Base-by-base conservation (phyloP, 2,329 filamentous ascomycete genomes). In the Penicillium sp. region DNA sequence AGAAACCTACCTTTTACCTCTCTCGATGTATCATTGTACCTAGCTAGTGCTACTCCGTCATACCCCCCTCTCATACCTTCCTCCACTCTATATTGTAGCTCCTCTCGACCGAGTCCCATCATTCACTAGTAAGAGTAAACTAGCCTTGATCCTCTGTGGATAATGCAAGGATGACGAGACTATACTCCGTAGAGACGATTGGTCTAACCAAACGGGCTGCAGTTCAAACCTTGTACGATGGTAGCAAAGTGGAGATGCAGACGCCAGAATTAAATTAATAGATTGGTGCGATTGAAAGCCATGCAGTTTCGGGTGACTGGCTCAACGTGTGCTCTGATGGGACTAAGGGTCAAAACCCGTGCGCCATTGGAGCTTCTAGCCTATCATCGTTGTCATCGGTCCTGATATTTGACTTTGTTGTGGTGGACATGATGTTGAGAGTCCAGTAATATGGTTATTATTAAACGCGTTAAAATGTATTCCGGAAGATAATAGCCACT, bases 161-260 rank as follows among this genome's bases (percentile, higher is more conserved):
- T 52, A 38, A 57, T 57, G 58, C 55, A 60, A 60, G 57, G 55
- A 57, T 45, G 53, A 55, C 41, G 44, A 56, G 50, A 35, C 45
- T 44, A 46, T 48, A 26, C 15, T 24, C 15, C 37, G 15, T 12
- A 52, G 49, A 53, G 51, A 40, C 53, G 45, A 59, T 60, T 58
- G 58, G 58, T 45, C 52, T 48, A 51, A 53, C 49, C 39, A 33
- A 39, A 49, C 22, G 48, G 39, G 26, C 44, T 52, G 12, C 45
- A 43, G 7, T 48, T 37, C 17, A 44, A 44, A 29, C 39, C 32
- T 35, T 43, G 45, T 42, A 17, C n/a, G 31, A 19, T 32, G 31
- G 9, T 9, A 15, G 15, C 15, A 22, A 38, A 46, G 48, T 49
- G 48, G 48, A 45, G 24, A 33, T 22, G 19, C 39, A 41, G 43